Conservation (phyloP, 2,329 filamentous ascomycete genomes). For the Penicillium oxalicum region DNA sequence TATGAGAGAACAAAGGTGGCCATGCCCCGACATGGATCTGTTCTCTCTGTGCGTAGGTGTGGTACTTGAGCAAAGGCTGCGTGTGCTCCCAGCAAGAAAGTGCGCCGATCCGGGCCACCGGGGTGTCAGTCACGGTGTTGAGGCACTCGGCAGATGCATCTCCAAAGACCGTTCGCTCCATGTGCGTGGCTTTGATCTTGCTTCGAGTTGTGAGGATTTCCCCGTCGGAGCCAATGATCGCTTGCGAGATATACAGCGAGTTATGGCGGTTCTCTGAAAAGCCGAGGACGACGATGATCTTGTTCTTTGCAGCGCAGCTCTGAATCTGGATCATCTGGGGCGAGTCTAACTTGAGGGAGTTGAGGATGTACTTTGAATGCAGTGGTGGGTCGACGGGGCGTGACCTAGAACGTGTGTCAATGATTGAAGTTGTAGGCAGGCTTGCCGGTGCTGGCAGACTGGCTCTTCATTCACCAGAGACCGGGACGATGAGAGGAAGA, state of each 20-base stretch:
- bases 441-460: too few species aligned
- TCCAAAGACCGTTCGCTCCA: conserved; percentile 49
- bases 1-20: conserved; percentile 31
- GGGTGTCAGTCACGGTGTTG: conserved; percentile 35
- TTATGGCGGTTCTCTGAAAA: conserved; percentile 6
- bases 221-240: conserved; percentile 7
- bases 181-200: conserved; percentile 51
- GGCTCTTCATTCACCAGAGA: not conserved
- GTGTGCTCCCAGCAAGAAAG: conserved; percentile 50
- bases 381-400: conserved; percentile 3
- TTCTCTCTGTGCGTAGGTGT: conserved; percentile 41
- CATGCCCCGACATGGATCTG: conserved; percentile 47
- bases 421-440: not conserved
- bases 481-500: not conserved
- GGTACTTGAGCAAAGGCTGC: conserved; percentile 47
- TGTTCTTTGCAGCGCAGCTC: not conserved
- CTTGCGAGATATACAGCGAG: conserved; percentile 10
- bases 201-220: conserved; percentile 7
- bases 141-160: conserved; percentile 40
- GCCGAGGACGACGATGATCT: conserved; percentile 6
- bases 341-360: conserved; percentile 7
- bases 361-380: conserved; percentile 8
- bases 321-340: conserved; percentile 9
- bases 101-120: conserved; percentile 38
- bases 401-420: not conserved